Evolutionary conservation across 1,139 yeast species (phyloP), one percentile per base, ranked within the genome.

Genomic region (Geotrichum carabidarum): DNA sequence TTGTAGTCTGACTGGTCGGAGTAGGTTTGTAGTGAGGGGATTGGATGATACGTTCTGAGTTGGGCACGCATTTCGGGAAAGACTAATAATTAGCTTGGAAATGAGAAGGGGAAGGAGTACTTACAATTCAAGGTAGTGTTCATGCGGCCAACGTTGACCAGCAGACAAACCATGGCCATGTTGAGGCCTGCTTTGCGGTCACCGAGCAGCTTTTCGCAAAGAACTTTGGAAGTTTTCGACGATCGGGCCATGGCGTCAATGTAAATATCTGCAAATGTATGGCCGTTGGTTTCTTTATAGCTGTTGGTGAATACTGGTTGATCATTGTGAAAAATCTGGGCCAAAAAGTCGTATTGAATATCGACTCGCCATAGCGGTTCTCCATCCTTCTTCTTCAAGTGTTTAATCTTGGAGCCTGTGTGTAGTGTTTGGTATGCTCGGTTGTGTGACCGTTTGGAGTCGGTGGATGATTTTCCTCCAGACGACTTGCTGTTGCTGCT

Each of bases 61-160:
- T 91, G 93, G 0, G 96, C 89, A 61, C 90, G 84, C 98, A 91
- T 91, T 67, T 90, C 97, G n/a, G 95, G 90, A 55, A 89, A 95
- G 67, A 91, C 93, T 70, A 91, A 91, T 53, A 93, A 84, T 4
- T 42, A 42, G 44, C 22, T 8, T 22, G 15, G 6, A 8, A n/a
- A 37, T n/a, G 15, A 37, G 40, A n/a, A 8, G n/a, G 32, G 44
- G 2, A 15, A 8, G 8, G 22, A 22, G 44, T 42, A 42, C 44
- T 42, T 42, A 42, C 44, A 42, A 72, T 64, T 42, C n/a, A 42
- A 22, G 15, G 98, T 93, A 1, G 99, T 93, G 72, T 93, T 93
- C 83, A 93, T 83, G 60, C 98, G 76, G 4, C 98, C 98, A 47
- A 90, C 83, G 67, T 93, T 93, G 31, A 93, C 98, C 59, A 93